Conservation (phyloP, 169 alveolate species). For the Babesia caballi region DNA sequence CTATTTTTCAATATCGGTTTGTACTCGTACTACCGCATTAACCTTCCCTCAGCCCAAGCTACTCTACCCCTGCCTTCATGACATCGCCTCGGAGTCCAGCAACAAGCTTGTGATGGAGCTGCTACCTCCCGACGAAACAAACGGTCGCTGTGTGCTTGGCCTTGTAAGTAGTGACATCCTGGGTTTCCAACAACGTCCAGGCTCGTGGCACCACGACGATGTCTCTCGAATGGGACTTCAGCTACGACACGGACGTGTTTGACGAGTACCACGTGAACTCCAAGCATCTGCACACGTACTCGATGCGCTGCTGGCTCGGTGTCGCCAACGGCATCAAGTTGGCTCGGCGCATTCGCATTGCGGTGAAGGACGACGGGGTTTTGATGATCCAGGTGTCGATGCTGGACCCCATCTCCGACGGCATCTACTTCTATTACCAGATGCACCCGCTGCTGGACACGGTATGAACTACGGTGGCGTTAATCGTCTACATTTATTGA, state of each 20-base stretch:
- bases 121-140: slow-evolving; percentile 37
- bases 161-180: slow-evolving; percentile 19
- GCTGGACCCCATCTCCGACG: slow-evolving; percentile 48
- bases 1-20: slow-evolving; percentile 58
- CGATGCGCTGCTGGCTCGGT: slow-evolving; percentile 52
- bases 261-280: slow-evolving; percentile 52
- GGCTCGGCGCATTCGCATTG: slow-evolving; percentile 26
- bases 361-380: slow-evolving; percentile 61
- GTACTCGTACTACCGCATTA: not conserved
- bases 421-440: slow-evolving; percentile 53
- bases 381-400: slow-evolving; percentile 47
- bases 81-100: slow-evolving; percentile 61
- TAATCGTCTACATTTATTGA: too few relatives aligned
- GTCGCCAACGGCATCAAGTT: slow-evolving; percentile 64
- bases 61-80: slow-evolving; percentile 55
- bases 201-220: slow-evolving; percentile 54
- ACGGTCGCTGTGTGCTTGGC: slow-evolving; percentile 46
- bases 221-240: slow-evolving; percentile 62
- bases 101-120: slow-evolving; percentile 56
- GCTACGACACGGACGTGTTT: slow-evolving; percentile 48
- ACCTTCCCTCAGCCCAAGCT: slow-evolving; percentile 28
- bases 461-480: not conserved
- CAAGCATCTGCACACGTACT: slow-evolving; percentile 43
- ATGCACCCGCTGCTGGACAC: slow-evolving; percentile 55
- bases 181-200: not conserved